Evolutionary conservation across 345 rosid genomes (phyloP), one percentile per base, ranked within the genome.

Genomic region (Syzygium aromaticum): DNA sequence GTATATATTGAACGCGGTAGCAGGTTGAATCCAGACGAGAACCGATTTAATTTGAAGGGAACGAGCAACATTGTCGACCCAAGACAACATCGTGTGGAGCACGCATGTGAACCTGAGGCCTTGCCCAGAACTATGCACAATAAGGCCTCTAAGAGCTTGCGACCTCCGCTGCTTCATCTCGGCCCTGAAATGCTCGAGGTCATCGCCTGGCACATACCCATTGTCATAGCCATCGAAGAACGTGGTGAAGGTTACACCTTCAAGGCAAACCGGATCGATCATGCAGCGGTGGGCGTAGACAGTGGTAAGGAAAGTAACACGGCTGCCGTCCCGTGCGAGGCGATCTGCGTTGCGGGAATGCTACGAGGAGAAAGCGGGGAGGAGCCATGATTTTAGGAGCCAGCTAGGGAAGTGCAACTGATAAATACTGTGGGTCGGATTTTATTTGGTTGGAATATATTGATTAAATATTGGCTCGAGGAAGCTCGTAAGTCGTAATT

Each of bases 1-100:
- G 86, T 94, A 95, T 57, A 95, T 86, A 84, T 89, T 92, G 1
- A 96, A 88, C 15, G 94, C 94, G 3, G 92, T 91, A 1, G 99
- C 95, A 0, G 97, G 94, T 25, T 96, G 98, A 22, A 85, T 89
- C 96, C 99, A 96, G 16, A 95, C 90, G 10, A 93, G 86, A 0
- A 91, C 85, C 0, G 91, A 57, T 0, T 93, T 93, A 27, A 94
- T 87, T 53, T 87, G 54, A 54, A 91, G 84, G 15, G 84, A 91
- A 84, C 92, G 93, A 78, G 98, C 96, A 86, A 91, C 94, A 22
- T 86, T 91, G 0, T 87, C 89, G 0, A 86, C 98, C 96, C 96
- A 91, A 2, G 91, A 89, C 3, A 89, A 6, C 11, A 86, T 23
- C 27, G 89, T 43, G 89, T 91, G 90, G 14, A 90, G 86, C 15